Evolutionary conservation across 1,284 basidiomycete species (phyloP).

Genomic region (Moniliophthora roreri): DNA sequence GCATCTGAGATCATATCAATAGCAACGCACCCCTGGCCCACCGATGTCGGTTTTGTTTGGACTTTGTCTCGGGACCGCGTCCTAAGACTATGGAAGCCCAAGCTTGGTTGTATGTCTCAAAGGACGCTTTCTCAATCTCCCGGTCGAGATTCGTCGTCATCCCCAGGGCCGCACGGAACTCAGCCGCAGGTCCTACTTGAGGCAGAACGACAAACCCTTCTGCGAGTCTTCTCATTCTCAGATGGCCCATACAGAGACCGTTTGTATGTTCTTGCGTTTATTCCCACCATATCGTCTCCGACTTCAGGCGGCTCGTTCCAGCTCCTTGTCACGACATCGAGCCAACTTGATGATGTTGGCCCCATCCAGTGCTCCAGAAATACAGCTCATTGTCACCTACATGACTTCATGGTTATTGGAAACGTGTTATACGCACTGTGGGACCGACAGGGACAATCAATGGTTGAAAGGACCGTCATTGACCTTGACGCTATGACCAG

Average conservation of each 20-base stretch:
- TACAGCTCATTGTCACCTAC: conserved; percentile 68
- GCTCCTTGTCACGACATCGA: conserved; percentile 50
- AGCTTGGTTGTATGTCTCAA: conserved; percentile 66
- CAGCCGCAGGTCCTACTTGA: conserved; percentile 53
- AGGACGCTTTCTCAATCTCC: conserved; percentile 43
- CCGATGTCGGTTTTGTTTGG: conserved; percentile 73
- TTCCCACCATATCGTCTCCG: conserved; percentile 61
- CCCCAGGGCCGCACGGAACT: conserved; percentile 28
- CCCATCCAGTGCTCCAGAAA: conserved; percentile 56
- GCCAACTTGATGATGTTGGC: conserved; percentile 56
- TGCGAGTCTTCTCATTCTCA: conserved; percentile 50
- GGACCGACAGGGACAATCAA: conserved; percentile 76
- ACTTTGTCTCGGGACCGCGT: conserved; percentile 88
- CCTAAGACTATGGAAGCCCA: conserved; percentile 79
- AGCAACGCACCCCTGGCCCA: conserved; percentile 68
- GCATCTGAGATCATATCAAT: conserved; percentile 65
- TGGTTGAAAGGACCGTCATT: conserved; percentile 57
- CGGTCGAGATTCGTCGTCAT: conserved; percentile 36
- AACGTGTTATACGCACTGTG: conserved; percentile 64
- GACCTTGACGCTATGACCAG: conserved; percentile 31
- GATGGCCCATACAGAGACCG: conserved; percentile 39
- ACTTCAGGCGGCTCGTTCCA: conserved; percentile 72
- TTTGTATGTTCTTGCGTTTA: conserved; percentile 62
- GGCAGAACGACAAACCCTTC: conserved; percentile 55
- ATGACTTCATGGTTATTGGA: conserved; percentile 66